A percentile compares a stretch with the other conserved stretches of the same genome.
These are phyloP conservation scores for Flueggea neowawraea DNA, from an alignment of 441 rosid species.

Conservation along the genomic window DNA sequence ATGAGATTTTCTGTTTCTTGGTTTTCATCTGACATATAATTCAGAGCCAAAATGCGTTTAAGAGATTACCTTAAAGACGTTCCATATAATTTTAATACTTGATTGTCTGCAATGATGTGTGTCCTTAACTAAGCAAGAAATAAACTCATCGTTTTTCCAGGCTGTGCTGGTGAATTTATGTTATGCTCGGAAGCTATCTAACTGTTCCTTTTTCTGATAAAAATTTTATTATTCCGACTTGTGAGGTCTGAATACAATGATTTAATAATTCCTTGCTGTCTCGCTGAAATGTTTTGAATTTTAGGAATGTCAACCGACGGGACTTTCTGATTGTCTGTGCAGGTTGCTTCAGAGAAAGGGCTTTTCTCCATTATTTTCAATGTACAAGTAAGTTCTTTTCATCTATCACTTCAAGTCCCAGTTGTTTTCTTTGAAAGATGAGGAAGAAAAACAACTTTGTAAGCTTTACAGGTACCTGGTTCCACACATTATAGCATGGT, in stretches of 20 bases:
- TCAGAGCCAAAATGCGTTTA: neutral
- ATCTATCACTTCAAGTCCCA: conserved; percentile 12
- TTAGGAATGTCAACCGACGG: conserved; percentile 2
- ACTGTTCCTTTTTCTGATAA: too few relatives aligned
- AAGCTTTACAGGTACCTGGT: conserved; percentile 75
- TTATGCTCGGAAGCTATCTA: neutral
- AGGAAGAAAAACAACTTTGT: conserved; percentile 6
- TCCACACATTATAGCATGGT: conserved; percentile 99
- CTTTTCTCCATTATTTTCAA: conserved; percentile 84
- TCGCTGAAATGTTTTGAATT: neutral
- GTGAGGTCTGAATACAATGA: neutral
- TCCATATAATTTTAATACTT: too few relatives aligned
- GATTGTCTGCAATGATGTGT: too few relatives aligned
- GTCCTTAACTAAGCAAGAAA: too few relatives aligned
- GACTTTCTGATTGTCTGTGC: conserved; percentile 18
- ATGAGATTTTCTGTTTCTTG: neutral
- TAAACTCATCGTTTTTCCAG: too few relatives aligned
- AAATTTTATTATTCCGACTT: neutral
- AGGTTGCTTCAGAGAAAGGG: conserved; percentile 97
- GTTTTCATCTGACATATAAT: neutral
- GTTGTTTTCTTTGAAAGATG: conserved; percentile 11
- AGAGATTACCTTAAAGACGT: too few relatives aligned
- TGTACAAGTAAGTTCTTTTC: conserved; percentile 77
- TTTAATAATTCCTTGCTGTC: neutral
- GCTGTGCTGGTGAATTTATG: neutral